phyloP scores from a whole-genome alignment of 129 eudicot genomes.

The Flaveria sonorensis region DNA sequence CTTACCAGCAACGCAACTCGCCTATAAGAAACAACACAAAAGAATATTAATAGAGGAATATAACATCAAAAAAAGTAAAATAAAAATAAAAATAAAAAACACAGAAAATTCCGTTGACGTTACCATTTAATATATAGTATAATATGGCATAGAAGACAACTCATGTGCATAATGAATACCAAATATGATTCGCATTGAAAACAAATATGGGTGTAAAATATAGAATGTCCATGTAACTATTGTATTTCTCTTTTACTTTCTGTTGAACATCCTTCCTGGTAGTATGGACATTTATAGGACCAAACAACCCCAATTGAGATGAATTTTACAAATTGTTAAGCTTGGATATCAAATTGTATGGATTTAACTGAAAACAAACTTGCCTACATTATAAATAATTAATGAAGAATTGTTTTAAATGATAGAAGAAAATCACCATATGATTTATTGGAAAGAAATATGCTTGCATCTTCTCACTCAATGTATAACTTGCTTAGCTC shows the following conservation, averaged over 20 bases:
- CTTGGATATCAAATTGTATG: neutral
- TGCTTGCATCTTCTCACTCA: constrained; percentile 89
- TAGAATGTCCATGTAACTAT: constrained; percentile 62
- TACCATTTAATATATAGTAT: neutral
- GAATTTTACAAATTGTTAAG: neutral
- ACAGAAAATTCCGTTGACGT: no score
- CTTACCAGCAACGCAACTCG: no score
- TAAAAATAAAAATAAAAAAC: no score
- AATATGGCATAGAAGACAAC: neutral
- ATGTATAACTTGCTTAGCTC: constrained; percentile 67
- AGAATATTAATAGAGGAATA: no score
- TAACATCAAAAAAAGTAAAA: no score
- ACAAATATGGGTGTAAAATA: neutral
- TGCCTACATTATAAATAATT: no score
- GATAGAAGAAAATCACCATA: constrained; percentile 49
- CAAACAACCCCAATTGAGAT: constrained; percentile 28
- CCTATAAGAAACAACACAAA: no score
- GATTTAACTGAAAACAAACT: neutral
- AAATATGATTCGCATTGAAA: neutral
- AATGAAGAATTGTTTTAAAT: neutral
- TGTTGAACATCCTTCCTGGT: constrained; percentile 80
- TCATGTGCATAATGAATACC: constrained; percentile 6
- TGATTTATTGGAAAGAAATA: constrained; percentile 88
- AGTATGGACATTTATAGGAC: constrained; percentile 86
- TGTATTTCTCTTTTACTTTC: constrained; percentile 92